These are phyloP conservation scores for Epicoccum sorghinum DNA, from an alignment of 2,329 filamentous ascomycete genomes.

Conservation along the genomic window DNA sequence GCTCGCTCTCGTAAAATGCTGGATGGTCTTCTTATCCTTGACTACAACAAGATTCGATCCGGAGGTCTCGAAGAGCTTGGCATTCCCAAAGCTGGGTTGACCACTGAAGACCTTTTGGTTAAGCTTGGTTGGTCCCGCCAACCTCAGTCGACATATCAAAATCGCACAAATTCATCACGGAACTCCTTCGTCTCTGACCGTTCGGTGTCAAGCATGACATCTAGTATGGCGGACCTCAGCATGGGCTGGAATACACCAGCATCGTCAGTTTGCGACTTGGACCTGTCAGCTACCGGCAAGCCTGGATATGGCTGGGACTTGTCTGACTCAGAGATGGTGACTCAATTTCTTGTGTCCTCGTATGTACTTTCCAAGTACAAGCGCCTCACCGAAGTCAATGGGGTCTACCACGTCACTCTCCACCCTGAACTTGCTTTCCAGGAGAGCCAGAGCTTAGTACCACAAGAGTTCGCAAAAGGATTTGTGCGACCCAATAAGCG, in stretches of 20 bases:
- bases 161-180: neutral
- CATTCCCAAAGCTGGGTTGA: neutral
- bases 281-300: neutral
- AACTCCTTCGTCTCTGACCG: neutral
- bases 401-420: neutral
- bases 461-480: neutral
- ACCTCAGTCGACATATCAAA: neutral
- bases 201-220: neutral
- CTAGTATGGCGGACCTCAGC: neutral
- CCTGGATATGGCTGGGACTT: neutral
- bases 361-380: conserved; percentile 2
- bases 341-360: neutral
- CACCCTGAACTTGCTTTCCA: neutral
- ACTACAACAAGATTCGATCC: neutral
- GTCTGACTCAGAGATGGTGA: neutral
- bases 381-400: neutral
- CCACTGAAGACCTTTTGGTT: neutral
- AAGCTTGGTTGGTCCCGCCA: neutral
- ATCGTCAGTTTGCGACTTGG: neutral
- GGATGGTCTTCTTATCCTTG: neutral
- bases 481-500: neutral
- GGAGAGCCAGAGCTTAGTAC: neutral
- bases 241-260: neutral
- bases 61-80: neutral
- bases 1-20: neutral